Evolutionary conservation across 306 rosid species (phyloP).

Genomic region (Gleditsia sinensis): DNA sequence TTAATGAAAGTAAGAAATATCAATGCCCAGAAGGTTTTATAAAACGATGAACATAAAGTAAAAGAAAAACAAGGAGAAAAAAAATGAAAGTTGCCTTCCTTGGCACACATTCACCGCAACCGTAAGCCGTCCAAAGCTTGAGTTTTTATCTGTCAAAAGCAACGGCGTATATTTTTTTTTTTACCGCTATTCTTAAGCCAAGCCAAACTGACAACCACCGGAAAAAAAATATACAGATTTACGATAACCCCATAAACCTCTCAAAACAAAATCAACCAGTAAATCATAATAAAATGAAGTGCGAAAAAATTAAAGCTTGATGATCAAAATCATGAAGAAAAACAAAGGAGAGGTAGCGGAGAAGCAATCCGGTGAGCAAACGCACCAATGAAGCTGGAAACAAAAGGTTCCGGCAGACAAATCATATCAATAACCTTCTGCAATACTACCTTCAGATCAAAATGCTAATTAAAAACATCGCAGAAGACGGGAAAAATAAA

Average conservation of each 20-base stretch:
- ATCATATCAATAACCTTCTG: slow-evolving; percentile 54
- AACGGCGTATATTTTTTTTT: slow-evolving; percentile 9
- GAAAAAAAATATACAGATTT: not conserved
- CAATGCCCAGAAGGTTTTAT: slow-evolving; percentile 20
- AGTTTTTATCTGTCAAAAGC: slow-evolving; percentile 50
- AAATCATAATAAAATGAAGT: slow-evolving; percentile 33
- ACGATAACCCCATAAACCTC: slow-evolving; percentile 35
- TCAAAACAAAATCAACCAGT: slow-evolving; percentile 30
- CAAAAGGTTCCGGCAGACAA: slow-evolving; percentile 40
- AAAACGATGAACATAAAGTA: slow-evolving; percentile 34
- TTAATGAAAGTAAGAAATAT: slow-evolving; percentile 25
- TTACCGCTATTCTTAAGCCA: slow-evolving; percentile 4
- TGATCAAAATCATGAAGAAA: not conserved
- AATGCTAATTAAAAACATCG: not conserved
- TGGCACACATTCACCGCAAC: slow-evolving; percentile 39
- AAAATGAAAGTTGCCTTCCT: slow-evolving; percentile 41
- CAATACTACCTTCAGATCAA: slow-evolving; percentile 46
- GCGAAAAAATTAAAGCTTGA: not conserved
- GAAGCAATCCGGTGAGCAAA: not conserved
- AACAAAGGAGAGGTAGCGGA: not conserved
- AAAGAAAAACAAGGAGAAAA: slow-evolving; percentile 19
- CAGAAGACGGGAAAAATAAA: not conserved
- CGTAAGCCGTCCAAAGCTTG: slow-evolving; percentile 32
- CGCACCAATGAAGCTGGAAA: slow-evolving; percentile 64
- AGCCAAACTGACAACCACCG: not conserved